Percentiles rank a stretch among this genome's conserved stretches.
Conservation (phyloP, 495 filamentous ascomycete genomes). For the Penicillium ucsense region DNA sequence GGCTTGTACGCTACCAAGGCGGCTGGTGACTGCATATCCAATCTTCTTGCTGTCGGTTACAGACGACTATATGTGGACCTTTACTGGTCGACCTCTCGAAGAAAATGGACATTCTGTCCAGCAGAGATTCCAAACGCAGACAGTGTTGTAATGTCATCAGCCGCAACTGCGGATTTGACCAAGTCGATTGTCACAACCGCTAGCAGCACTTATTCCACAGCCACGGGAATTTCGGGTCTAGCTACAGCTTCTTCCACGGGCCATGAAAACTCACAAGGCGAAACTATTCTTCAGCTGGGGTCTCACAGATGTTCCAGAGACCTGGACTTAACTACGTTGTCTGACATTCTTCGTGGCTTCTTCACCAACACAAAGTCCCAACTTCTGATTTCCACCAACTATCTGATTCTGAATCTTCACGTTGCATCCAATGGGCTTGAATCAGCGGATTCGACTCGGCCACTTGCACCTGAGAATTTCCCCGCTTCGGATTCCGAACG, state of each 20-base stretch:
- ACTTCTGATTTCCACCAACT: constrained; percentile 35
- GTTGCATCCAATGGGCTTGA: constrained; percentile 35
- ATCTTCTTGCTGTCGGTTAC: constrained; percentile 50
- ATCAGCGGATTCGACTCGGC: constrained; percentile 28
- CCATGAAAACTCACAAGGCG: constrained; percentile 19
- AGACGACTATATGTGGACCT: constrained; percentile 50
- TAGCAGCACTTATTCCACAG: background rate
- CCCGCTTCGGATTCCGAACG: constrained; percentile 22
- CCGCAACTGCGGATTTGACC: constrained; percentile 6
- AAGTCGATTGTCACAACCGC: constrained; percentile 11
- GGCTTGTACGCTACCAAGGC: constrained; percentile 36
- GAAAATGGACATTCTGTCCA: constrained; percentile 52
- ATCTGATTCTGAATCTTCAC: constrained; percentile 51
- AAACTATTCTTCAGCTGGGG: constrained; percentile 41
- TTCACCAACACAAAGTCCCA: constrained; percentile 37
- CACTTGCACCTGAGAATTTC: constrained; percentile 22
- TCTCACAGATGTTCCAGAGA: constrained; percentile 45
- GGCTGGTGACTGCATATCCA: constrained; percentile 47
- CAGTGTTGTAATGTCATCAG: constrained; percentile 16
- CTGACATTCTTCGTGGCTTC: constrained; percentile 38
- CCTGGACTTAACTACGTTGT: constrained; percentile 37
- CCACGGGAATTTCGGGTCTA: constrained; percentile 18
- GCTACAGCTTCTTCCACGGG: constrained; percentile 18
- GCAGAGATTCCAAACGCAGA: constrained; percentile 25
- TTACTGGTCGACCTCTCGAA: constrained; percentile 49